phyloP scores from a whole-genome alignment of 805 yeast genomes.

The Cyberlindnera galapagoensis region DNA sequence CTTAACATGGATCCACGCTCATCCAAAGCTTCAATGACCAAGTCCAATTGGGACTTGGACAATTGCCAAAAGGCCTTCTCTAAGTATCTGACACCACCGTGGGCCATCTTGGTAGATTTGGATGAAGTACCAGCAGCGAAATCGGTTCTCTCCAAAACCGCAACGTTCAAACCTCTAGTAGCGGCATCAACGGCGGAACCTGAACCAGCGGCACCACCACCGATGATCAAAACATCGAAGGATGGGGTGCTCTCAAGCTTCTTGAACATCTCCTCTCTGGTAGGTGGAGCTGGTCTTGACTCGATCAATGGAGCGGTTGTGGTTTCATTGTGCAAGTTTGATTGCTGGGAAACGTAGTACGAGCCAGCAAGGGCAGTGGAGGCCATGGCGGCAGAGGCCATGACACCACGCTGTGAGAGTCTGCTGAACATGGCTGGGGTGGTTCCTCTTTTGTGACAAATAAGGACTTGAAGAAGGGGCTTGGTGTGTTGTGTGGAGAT shows the following conservation, averaged over 20 bases:
- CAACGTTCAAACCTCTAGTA: slow-evolving; percentile 84
- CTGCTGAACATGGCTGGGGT: slow-evolving; percentile 13
- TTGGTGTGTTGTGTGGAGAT: too few species aligned
- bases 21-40: slow-evolving; percentile 82
- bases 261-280: slow-evolving; percentile 46
- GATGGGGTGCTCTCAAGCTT: slow-evolving; percentile 44
- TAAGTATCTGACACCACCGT: slow-evolving; percentile 93
- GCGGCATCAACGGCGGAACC: slow-evolving; percentile 92
- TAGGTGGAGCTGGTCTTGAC: slow-evolving; percentile 43
- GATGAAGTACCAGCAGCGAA: slow-evolving; percentile 92
- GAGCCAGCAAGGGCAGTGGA: slow-evolving; percentile 19
- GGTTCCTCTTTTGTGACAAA: neutral
- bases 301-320: slow-evolving; percentile 33
- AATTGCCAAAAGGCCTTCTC: slow-evolving; percentile 93
- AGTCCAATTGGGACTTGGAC: slow-evolving; percentile 81
- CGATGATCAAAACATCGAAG: slow-evolving; percentile 79
- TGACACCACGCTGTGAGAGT: slow-evolving; percentile 18
- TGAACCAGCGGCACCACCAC: slow-evolving; percentile 96
- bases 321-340: slow-evolving; percentile 16
- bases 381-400: slow-evolving; percentile 21
- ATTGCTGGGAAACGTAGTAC: slow-evolving; percentile 6
- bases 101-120: slow-evolving; percentile 92
- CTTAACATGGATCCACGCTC: slow-evolving; percentile 81
- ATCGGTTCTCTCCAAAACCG: slow-evolving; percentile 80
- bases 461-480: too few species aligned